phyloP scores from a whole-genome alignment of 306 rosid species.

The Citrullus mucosospermus region DNA sequence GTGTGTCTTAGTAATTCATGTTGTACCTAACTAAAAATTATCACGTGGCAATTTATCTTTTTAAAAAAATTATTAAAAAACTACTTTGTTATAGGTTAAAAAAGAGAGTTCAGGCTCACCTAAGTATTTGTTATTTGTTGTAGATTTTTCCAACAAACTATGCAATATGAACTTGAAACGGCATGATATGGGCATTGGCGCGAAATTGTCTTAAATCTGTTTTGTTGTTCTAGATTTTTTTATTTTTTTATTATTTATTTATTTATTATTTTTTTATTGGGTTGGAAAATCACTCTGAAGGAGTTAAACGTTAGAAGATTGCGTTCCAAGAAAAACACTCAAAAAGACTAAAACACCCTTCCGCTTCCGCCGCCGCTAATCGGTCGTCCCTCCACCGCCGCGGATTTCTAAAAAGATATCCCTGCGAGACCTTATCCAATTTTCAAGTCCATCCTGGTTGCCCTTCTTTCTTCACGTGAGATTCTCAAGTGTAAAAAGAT shows the following conservation, averaged over 20 bases:
- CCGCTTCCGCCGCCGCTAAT: background rate
- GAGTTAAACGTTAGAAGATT: background rate
- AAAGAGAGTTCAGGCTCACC: too few relatives aligned
- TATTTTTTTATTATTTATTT: too few relatives aligned
- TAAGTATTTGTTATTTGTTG: too few relatives aligned
- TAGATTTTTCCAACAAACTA: background rate
- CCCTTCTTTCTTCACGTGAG: background rate
- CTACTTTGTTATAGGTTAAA: too few relatives aligned
- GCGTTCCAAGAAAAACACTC: background rate
- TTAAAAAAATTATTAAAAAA: too few relatives aligned
- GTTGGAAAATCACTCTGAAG: too few relatives aligned
- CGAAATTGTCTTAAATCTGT: background rate
- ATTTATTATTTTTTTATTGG: too few relatives aligned
- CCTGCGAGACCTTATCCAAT: background rate
- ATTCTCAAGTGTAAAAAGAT: background rate
- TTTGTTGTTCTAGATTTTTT: too few relatives aligned
- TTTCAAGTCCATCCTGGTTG: background rate
- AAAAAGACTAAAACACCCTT: slow-evolving; percentile 1
- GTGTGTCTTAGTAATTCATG: too few relatives aligned
- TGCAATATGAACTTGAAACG: background rate
- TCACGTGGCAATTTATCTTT: too few relatives aligned
- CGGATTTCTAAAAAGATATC: background rate
- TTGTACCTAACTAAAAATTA: too few relatives aligned
- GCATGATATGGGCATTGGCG: background rate
- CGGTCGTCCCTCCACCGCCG: background rate